Percentiles rank a stretch among this genome's conserved stretches.
Conservation (phyloP, 176 grass and related monocot species). For the Elymus sibiricus region DNA sequence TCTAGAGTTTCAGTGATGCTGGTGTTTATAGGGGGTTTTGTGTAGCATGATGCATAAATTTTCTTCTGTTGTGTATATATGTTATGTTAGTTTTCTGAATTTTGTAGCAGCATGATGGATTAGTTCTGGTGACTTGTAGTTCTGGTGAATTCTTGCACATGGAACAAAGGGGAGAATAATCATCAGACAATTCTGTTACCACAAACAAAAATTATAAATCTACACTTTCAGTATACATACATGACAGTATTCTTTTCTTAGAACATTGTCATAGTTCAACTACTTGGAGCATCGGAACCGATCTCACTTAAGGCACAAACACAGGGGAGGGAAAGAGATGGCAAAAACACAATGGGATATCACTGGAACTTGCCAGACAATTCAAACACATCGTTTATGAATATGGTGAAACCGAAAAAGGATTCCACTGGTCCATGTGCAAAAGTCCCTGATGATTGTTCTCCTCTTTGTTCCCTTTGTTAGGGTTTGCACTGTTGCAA, state of each 20-base stretch:
- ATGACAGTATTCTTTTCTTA: constrained; percentile 32
- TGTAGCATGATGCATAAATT: too few relatives aligned
- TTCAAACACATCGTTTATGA: constrained; percentile 38
- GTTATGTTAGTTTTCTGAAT: too few relatives aligned
- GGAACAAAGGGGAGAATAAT: neutral
- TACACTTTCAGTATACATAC: constrained; percentile 22
- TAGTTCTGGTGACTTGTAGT: too few relatives aligned
- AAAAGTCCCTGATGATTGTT: too few relatives aligned
- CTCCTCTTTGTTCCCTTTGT: too few relatives aligned
- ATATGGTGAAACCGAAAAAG: constrained; percentile 24
- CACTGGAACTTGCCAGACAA: constrained; percentile 40
- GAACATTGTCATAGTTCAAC: constrained; percentile 20
- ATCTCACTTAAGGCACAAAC: constrained; percentile 13
- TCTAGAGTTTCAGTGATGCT: too few relatives aligned
- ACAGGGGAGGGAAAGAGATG: neutral
- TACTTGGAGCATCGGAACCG: constrained; percentile 26
- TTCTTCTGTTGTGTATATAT: too few relatives aligned
- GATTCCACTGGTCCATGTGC: too few relatives aligned
- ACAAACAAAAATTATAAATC: neutral
- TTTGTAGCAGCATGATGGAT: too few relatives aligned
- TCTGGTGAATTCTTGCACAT: too few relatives aligned
- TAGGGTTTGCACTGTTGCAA: too few relatives aligned
- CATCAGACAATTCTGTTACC: neutral
- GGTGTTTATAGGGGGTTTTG: too few relatives aligned
- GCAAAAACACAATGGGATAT: constrained; percentile 16